Percentiles rank a stretch among this genome's conserved stretches.
phyloP scores from a whole-genome alignment of 2,329 filamentous ascomycete species.

The Fusarium burgessii region DNA sequence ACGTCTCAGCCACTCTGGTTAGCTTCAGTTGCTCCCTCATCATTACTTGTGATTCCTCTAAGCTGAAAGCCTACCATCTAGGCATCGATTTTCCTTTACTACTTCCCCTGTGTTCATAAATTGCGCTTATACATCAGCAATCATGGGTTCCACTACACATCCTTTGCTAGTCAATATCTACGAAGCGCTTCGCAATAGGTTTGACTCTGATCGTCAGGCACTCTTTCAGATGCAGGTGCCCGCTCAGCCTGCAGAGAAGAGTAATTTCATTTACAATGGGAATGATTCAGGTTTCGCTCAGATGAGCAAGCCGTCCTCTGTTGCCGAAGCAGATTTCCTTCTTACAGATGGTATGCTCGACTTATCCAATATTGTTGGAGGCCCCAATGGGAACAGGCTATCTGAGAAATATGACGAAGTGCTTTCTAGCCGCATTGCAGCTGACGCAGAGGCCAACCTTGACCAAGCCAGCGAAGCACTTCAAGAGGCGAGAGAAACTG shows the following conservation, averaged over 20 bases:
- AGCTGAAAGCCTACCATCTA: neutral
- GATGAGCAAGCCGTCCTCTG: neutral
- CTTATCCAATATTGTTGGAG: rapidly evolving
- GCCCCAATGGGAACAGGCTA: neutral
- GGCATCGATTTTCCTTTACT: neutral
- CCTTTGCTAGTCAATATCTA: neutral
- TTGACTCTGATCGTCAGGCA: rapidly evolving
- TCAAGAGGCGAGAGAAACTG: neutral
- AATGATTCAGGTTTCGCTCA: neutral
- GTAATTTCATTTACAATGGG: neutral
- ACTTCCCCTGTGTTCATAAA: neutral
- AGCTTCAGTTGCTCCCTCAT: neutral
- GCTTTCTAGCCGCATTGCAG: neutral
- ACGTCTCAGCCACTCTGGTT: neutral
- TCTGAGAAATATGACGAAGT: neutral
- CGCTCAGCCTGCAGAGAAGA: neutral
- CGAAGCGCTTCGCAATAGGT: rapidly evolving
- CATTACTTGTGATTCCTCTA: neutral
- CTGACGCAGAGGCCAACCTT: neutral
- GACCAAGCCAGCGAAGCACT: neutral
- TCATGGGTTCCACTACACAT: neutral
- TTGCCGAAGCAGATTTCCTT: neutral
- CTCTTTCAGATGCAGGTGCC: neutral
- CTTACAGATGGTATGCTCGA: neutral
- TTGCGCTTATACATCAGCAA: neutral